Base-by-base conservation (phyloP, 257 asterid genomes). In the Datura wrightii region DNA sequence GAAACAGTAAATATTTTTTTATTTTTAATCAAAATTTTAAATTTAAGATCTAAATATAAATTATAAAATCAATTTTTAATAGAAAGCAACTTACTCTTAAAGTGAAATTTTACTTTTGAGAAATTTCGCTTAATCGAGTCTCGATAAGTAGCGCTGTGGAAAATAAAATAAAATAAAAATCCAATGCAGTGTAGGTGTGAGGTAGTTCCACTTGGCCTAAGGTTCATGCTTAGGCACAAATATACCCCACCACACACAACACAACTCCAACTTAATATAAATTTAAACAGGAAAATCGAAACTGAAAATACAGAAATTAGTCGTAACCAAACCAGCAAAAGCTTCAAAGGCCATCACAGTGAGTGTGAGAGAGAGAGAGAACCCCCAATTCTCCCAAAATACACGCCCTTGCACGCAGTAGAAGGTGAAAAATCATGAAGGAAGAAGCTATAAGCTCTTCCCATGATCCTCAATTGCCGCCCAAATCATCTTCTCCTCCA, bases 391-490 rank as follows among this genome's bases (percentile, higher is more conserved):
- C 31, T 59, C 36, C 66, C 15, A 56, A 31, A 63, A 13, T 13
- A 19, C 62, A 14, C 8, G 82, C 62, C 24, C 19, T 76, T 3
- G 2, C 82, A 13, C 81, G 24, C 82, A 37, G 63, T 13, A 36
- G 62, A 34, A 85, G 55, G 60, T 11, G 82, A 41, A 72, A 15
- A 58, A 83, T 37, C 72, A 94, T 96, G 98, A 96, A 90, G 91
- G 99, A 96, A 88, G 99, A 96, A 88, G 98, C 92, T 19, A 90
- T 92, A 60, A 93, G 99, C 94, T 96, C 99, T 58, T 91, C 98
- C 5, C 90, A 93, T 11, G 98, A 94, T 90, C 97, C 97, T 81
- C 79, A 90, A 58, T 37, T 89, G 70, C 92, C 89, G 18, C 98
- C 90, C 63, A 91, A 94, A 87, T 93, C 99, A 84, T 90, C 95